Evolutionary conservation across 768 basidiomycete species (phyloP), one percentile per base, ranked within the genome.

Genomic region (Serendipita vermifera): DNA sequence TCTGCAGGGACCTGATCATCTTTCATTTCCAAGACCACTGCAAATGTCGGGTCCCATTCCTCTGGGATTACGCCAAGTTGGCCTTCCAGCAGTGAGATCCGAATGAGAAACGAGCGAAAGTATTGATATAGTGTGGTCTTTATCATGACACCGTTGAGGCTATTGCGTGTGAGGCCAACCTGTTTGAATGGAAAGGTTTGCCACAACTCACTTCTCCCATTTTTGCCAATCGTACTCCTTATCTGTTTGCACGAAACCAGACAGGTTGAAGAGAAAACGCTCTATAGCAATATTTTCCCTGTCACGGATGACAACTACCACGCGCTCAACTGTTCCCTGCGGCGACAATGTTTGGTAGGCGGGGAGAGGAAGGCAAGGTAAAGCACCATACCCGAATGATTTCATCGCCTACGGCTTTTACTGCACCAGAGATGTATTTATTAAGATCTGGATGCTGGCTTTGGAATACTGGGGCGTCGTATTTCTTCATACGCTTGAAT

Each of bases 391-490:
- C 89, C 56, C 73, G 71, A 17, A 72, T 66, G 13, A 96, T 73
- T 66, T 94, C 90, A 41, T 87, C 85, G 17, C 77, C 75, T 27
- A 92, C 68, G n/a, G 87, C 83, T 63, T 83, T 84, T 57, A 91
- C 75, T 2, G 88, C 85, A 17, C 86, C 85, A n/a, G 87, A 79
- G 56, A 98, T 84, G 66, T 96, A 98, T 40, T 85, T 81, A 60
- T 87, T 85, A 54, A 98, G 73, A 38, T 79, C 78, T 2, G 92
- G 91, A 66, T 93, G 88, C n/a, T 92, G 67, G 3, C 88, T 90
- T 70, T 96, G 91, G 65, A 82, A 97, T 7, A 94, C 89, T 0
- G 89, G 86, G 0, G 85, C 85, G 58, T 89, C 82, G 67, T 92
- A 96, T 66, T 91, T 92, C 71, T 85, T 86, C 57, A 87, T 77